Conservation (phyloP, 192 early-diverging fungal species). For the Dispira simplex region DNA sequence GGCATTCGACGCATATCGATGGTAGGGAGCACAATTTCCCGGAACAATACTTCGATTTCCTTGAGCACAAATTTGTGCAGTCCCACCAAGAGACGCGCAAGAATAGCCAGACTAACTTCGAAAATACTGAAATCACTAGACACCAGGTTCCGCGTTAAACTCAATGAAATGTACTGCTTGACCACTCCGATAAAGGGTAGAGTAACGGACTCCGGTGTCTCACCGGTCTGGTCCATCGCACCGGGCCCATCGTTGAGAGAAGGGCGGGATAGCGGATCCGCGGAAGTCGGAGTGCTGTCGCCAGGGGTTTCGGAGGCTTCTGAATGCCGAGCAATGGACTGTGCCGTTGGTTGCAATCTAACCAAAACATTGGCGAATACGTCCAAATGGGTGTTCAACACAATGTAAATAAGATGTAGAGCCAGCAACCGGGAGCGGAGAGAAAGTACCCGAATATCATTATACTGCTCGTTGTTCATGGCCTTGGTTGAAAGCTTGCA, state of each 20-base stretch:
- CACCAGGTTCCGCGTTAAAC: conserved; percentile 66
- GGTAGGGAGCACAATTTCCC: conserved; percentile 80
- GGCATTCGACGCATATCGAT: conserved; percentile 54
- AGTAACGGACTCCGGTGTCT: conserved; percentile 14
- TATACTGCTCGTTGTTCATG: conserved; percentile 42
- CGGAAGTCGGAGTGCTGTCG: not conserved
- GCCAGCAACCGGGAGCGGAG: conserved; percentile 78
- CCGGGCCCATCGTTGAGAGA: not conserved
- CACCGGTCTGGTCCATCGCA: not conserved
- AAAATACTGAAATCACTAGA: conserved; percentile 63
- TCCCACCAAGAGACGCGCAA: conserved; percentile 57
- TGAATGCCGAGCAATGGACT: too few relatives aligned
- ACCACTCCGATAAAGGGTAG: conserved; percentile 67
- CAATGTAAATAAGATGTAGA: conserved; percentile 58
- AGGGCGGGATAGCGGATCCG: not conserved
- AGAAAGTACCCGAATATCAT: conserved; percentile 60
- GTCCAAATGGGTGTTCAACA: conserved; percentile 54
- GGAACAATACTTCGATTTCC: conserved; percentile 80
- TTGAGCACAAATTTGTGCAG: conserved; percentile 59
- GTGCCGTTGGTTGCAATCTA: conserved; percentile 10
- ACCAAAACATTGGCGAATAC: conserved; percentile 55
- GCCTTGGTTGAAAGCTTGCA: conserved; percentile 82
- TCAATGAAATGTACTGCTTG: conserved; percentile 74
- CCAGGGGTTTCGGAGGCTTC: not conserved
- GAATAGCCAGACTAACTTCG: conserved; percentile 68